Evolutionary conservation across 352 stramenopile species (phyloP).

Genomic region (Phytophthora pinifolia): DNA sequence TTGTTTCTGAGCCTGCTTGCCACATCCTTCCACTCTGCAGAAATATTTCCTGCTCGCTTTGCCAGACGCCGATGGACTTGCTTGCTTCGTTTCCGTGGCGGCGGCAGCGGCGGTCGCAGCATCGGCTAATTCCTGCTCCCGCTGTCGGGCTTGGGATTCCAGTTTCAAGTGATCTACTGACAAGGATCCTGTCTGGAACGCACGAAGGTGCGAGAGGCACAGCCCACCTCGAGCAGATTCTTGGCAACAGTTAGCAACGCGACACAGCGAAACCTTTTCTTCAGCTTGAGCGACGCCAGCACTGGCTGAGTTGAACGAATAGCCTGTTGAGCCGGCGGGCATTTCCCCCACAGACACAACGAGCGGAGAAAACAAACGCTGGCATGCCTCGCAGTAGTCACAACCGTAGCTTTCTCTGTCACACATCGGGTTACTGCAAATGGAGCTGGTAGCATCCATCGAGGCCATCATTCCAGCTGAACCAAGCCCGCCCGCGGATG

Average conservation of each 20-base stretch:
- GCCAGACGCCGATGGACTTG: constrained; percentile 16
- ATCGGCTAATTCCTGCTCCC: constrained; percentile 22
- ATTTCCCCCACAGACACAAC: constrained; percentile 44
- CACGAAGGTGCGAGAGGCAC: constrained; percentile 48
- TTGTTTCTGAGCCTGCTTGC: constrained; percentile 62
- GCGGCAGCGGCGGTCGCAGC: constrained; percentile 19
- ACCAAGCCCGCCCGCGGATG: constrained; percentile 7
- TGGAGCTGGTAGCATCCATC: constrained; percentile 16
- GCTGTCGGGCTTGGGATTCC: constrained; percentile 34
- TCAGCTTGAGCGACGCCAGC: constrained; percentile 17
- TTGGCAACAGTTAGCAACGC: constrained; percentile 39
- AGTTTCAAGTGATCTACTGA: constrained; percentile 67
- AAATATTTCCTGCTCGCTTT: constrained; percentile 61
- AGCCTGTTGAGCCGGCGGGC: constrained; percentile 8
- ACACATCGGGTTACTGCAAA: constrained; percentile 65
- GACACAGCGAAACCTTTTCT: constrained; percentile 34
- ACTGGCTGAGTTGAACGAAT: constrained; percentile 14
- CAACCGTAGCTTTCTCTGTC: constrained; percentile 48
- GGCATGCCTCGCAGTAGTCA: constrained; percentile 64
- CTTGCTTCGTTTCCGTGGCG: constrained; percentile 17
- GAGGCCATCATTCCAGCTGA: constrained; percentile 16
- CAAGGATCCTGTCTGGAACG: constrained; percentile 49
- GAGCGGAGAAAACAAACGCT: constrained; percentile 58
- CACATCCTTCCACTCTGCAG: constrained; percentile 59
- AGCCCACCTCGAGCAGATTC: constrained; percentile 35